Base-by-base conservation (phyloP, 2,329 filamentous ascomycete species). In the Neofusicoccum laricinum region DNA sequence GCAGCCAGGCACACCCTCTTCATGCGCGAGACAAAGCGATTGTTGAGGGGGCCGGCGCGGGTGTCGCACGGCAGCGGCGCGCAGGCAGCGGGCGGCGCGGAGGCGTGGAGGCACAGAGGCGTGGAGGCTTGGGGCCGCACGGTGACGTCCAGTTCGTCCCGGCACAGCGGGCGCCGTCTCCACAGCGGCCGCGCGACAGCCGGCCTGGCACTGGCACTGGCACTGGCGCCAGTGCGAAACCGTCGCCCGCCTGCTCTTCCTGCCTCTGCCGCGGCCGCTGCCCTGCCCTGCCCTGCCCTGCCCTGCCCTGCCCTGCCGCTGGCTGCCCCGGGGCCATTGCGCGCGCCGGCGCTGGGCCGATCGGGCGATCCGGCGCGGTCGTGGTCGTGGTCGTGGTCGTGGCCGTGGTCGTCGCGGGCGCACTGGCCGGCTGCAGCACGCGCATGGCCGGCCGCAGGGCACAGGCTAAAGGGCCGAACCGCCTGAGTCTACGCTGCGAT, bases 381-480 rank as follows among this genome's bases (percentile, higher is more conserved):
- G 25, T 25, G 25, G 25, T 25, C 25, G 50, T 36, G n/a, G n/a
- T n/a, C n/a, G n/a, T n/a, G n/a, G n/a, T n/a, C n/a, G n/a, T n/a
- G n/a, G n/a, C n/a, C n/a, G n/a, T n/a, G n/a, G n/a, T n/a, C n/a
- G n/a, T n/a, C n/a, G n/a, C n/a, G n/a, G n/a, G n/a, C n/a, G n/a
- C n/a, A n/a, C n/a, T n/a, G n/a, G n/a, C n/a, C n/a, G n/a, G n/a
- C n/a, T 12, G 50, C 34, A 55, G 36, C 50, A 55, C 50, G 34
- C 50, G 21, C 32, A 38, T 51, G 21, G 6, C 49, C 49, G 49
- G 30, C 49, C 50, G 34, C 50, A 55, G 34, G 19, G 50, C 50
- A 25, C 36, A 50, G 50, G 36, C 50, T 55, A 57, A 57, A 57
- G 51, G 51, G 36, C 51, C 51, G 51, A 57, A 57, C 51, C 51